phyloP scores from a whole-genome alignment of 768 basidiomycete species.

The Amanita subjunquillea region DNA sequence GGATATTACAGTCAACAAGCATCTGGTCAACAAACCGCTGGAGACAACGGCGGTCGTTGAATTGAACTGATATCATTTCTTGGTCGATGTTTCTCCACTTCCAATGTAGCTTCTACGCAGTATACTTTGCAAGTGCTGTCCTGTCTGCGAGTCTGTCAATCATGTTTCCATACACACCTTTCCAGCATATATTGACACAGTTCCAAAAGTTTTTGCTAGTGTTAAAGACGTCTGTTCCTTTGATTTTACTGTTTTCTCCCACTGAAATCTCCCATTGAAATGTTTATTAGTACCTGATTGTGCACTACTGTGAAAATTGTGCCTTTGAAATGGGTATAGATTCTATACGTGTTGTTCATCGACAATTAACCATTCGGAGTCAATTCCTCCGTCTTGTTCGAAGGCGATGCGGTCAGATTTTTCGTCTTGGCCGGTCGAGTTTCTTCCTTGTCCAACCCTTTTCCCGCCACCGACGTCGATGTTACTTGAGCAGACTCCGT shows the following conservation, averaged over 20 bases:
- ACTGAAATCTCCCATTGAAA: conserved; percentile 8
- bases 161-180: conserved; percentile 1
- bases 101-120: conserved; percentile 3
- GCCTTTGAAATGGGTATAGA: conserved; percentile 14
- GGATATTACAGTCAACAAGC: conserved; percentile 80
- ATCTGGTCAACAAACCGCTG: conserved; percentile 45
- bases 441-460: conserved; percentile 48
- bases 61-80: conserved; percentile 12
- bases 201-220: not conserved
- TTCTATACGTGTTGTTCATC: conserved; percentile 22
- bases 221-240: not conserved
- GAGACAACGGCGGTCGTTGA: conserved; percentile 46
- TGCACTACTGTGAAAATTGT: not conserved
- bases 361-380: conserved; percentile 87
- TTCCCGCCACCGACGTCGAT: conserved; percentile 48
- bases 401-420: conserved; percentile 68
- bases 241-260: conserved; percentile 4
- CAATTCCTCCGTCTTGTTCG: conserved; percentile 64
- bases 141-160: not conserved
- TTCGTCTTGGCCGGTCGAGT: conserved; percentile 38
- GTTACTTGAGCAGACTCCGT: conserved; percentile 20
- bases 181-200: conserved; percentile 1
- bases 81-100: conserved; percentile 8
- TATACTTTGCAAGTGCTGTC: conserved; percentile 1
- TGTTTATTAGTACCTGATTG: conserved; percentile 8